phyloP scores from a whole-genome alignment of 2,329 filamentous ascomycete species.

The Didymosphaeria variabile region DNA sequence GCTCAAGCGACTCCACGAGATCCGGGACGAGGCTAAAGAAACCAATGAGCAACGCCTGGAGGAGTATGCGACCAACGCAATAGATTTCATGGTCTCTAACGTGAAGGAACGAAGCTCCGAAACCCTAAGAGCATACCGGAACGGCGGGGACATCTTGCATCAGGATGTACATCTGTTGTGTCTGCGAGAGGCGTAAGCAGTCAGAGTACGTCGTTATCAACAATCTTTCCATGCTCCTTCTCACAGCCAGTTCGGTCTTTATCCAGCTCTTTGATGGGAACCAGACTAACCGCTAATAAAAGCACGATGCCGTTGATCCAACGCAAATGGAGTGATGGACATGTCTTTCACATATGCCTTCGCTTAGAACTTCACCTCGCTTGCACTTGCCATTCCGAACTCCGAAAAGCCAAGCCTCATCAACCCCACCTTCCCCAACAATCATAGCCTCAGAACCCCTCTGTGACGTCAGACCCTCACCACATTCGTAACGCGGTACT shows the following conservation, averaged over 20 bases:
- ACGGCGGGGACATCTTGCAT: not conserved
- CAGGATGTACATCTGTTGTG: not conserved
- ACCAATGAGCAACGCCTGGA: not conserved
- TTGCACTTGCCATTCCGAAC: not conserved
- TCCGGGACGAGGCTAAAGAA: conserved; percentile 14
- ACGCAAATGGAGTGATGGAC: not conserved
- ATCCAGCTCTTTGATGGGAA: not conserved
- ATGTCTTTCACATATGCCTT: not conserved
- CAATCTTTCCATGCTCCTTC: not conserved
- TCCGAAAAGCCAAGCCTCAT: not conserved
- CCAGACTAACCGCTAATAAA: not conserved
- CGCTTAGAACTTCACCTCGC: not conserved
- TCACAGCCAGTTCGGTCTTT: not conserved
- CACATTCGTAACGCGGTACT: conserved; percentile 7
- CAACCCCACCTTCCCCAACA: conserved; percentile 17
- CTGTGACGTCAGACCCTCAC: conserved; percentile 16
- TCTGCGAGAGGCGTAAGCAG: not conserved
- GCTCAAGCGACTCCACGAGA: conserved; percentile 23
- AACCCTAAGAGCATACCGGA: not conserved
- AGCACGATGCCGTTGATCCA: not conserved
- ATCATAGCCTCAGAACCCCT: conserved; percentile 5
- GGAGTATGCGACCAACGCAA: not conserved
- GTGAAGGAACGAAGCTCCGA: not conserved
- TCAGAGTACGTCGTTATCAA: not conserved
- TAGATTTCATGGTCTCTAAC: not conserved